These are phyloP conservation scores for Scolecobasidium constrictum DNA, from an alignment of 2,329 filamentous ascomycete genomes.

Conservation along the genomic window DNA sequence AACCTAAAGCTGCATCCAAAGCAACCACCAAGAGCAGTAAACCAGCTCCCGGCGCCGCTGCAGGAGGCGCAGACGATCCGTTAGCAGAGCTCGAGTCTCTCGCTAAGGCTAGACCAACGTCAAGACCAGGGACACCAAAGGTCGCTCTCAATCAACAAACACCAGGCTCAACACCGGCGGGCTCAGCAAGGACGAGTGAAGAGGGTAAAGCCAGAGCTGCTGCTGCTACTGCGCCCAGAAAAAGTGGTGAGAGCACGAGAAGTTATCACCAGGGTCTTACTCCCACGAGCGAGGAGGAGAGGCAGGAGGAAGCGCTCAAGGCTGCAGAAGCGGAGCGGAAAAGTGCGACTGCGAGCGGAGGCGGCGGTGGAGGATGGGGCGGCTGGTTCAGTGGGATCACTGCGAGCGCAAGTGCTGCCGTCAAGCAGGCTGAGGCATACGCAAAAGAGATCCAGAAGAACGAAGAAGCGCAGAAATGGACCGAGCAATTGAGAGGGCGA, in stretches of 20 bases:
- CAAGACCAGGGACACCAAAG: conserved; percentile 75
- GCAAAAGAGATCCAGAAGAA: conserved; percentile 94
- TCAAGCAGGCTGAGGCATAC: conserved; percentile 85
- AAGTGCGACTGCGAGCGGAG: conserved; percentile 16
- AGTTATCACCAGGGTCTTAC: conserved; percentile 64
- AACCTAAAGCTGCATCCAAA: conserved; percentile 25
- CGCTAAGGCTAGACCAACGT: conserved; percentile 52
- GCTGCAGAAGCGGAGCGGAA: conserved; percentile 32
- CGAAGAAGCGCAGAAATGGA: conserved; percentile 93
- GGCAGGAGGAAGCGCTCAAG: conserved; percentile 37
- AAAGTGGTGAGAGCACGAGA: conserved; percentile 66
- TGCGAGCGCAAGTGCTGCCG: conserved; percentile 69
- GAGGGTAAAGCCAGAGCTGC: conserved; percentile 33
- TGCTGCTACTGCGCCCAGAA: conserved; percentile 44
- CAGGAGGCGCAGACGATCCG: conserved; percentile 52
- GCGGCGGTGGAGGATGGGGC: conserved; percentile 42
- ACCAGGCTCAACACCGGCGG: conserved; percentile 24
- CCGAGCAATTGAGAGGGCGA: conserved; percentile 85
- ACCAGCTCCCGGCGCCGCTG: conserved; percentile 27
- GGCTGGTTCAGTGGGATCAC: conserved; percentile 86
- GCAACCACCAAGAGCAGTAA: conserved; percentile 36
- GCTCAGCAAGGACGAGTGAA: conserved; percentile 39
- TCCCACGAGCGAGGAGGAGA: conserved; percentile 44
- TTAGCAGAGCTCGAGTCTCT: conserved; percentile 63
- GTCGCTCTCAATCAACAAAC: conserved; percentile 29